These are phyloP conservation scores for Coprinopsis marcescibilis DNA, from an alignment of 768 basidiomycete species.

Conservation along the genomic window DNA sequence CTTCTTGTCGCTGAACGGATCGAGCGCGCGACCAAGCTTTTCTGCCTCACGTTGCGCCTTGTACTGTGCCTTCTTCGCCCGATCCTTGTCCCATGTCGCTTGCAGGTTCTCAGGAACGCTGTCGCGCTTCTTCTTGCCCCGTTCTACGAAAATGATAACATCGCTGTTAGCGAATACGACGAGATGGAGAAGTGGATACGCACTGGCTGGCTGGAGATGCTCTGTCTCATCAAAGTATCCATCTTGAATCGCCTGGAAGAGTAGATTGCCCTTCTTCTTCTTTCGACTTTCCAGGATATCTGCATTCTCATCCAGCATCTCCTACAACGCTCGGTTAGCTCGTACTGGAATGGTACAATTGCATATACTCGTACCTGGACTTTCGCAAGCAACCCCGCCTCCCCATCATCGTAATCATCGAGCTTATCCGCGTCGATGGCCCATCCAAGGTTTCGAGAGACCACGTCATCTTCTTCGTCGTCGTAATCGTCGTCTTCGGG, in stretches of 20 bases:
- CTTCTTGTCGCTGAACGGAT: slow-evolving; percentile 57
- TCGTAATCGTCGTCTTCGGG: slow-evolving; percentile 23
- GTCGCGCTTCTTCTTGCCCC: slow-evolving; percentile 47
- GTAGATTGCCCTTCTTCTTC: slow-evolving; percentile 44
- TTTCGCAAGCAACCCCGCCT: slow-evolving; percentile 46
- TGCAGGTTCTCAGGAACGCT: slow-evolving; percentile 52
- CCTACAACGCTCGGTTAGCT: slow-evolving; percentile 30
- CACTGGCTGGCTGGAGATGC: slow-evolving; percentile 43
- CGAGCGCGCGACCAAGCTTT: slow-evolving; percentile 50
- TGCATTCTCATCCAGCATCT: slow-evolving; percentile 54
- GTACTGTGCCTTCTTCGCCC: slow-evolving; percentile 71
- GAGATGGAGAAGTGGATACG: slow-evolving; percentile 19
- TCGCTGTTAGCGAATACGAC: background rate
- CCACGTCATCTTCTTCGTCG: slow-evolving; percentile 28
- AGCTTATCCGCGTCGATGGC: slow-evolving; percentile 51
- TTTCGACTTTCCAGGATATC: slow-evolving; percentile 38
- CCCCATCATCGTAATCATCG: slow-evolving; percentile 34
- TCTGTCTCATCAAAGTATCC: slow-evolving; percentile 42
- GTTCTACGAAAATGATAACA: slow-evolving; percentile 21
- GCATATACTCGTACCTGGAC: slow-evolving; percentile 44
- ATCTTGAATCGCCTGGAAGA: slow-evolving; percentile 56
- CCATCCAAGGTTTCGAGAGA: slow-evolving; percentile 25
- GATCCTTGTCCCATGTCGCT: slow-evolving; percentile 76
- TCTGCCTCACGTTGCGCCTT: slow-evolving; percentile 59
- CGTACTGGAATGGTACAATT: background rate